Conservation (phyloP, 2,329 filamentous ascomycete genomes). For the Colletotrichum sp. region DNA sequence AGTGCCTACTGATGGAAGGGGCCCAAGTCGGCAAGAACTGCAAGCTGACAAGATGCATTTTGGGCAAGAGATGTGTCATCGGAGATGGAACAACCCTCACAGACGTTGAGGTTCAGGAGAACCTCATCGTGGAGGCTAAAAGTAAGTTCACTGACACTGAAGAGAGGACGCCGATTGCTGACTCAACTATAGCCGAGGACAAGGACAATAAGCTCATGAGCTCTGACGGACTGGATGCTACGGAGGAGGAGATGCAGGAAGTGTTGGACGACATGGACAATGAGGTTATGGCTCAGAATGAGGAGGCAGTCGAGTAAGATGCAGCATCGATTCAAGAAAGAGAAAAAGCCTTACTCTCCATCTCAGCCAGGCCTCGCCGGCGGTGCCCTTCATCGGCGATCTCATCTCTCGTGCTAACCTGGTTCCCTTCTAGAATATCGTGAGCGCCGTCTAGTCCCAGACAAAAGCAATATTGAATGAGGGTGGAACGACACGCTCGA, state of each 20-base stretch:
- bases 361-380: background rate
- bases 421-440: slow-evolving; percentile 6
- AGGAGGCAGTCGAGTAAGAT: slow-evolving; percentile 14
- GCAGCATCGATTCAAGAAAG: background rate
- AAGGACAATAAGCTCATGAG: slow-evolving; percentile 73
- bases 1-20: slow-evolving; percentile 92
- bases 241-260: slow-evolving; percentile 65
- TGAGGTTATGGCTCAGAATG: slow-evolving; percentile 33
- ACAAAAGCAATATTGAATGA: slow-evolving; percentile 1
- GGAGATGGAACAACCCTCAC: slow-evolving; percentile 83
- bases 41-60: slow-evolving; percentile 84
- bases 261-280: slow-evolving; percentile 49
- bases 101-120: slow-evolving; percentile 93
- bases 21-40: slow-evolving; percentile 84
- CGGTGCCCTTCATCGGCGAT: background rate
- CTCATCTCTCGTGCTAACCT: background rate
- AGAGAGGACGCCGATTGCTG: slow-evolving; percentile 20
- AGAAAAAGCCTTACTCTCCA: background rate
- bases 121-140: slow-evolving; percentile 81
- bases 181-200: slow-evolving; percentile 59
- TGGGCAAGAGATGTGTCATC: slow-evolving; percentile 81
- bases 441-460: background rate
- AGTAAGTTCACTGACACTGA: slow-evolving; percentile 53
- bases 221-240: slow-evolving; percentile 69
- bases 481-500: background rate